phyloP scores from a whole-genome alignment of 306 rosid species.

The Pyrus communis region DNA sequence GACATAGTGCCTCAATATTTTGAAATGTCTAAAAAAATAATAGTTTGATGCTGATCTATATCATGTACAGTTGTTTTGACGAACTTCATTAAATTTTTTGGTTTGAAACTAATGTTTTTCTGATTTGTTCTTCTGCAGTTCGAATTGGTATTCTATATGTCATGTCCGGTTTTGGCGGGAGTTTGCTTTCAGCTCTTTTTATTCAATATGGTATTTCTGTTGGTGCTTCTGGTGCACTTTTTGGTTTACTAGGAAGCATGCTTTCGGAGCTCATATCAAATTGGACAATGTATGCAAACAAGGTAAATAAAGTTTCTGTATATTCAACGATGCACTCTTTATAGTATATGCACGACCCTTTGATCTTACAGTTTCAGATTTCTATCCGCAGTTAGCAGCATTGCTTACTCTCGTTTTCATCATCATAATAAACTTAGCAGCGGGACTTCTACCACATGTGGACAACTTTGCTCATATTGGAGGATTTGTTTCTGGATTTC shows the following conservation, averaged over 20 bases:
- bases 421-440: conserved; percentile 53
- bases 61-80: neutral
- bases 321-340: conserved; percentile 1
- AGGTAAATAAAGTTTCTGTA: conserved; percentile 41
- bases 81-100: neutral
- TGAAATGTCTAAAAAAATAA: neutral
- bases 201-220: conserved; percentile 61
- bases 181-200: conserved; percentile 66
- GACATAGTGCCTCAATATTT: neutral
- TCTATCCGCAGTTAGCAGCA: conserved; percentile 51
- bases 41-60: neutral
- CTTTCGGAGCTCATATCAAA: conserved; percentile 76
- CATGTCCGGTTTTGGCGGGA: conserved; percentile 81
- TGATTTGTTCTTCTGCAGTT: conserved; percentile 29
- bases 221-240: conserved; percentile 92
- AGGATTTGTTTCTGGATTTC: conserved; percentile 79
- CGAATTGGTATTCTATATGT: conserved; percentile 61
- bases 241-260: conserved; percentile 87
- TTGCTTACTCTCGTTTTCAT: conserved; percentile 55
- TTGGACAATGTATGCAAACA: conserved; percentile 81
- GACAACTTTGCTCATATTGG: conserved; percentile 91
- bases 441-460: conserved; percentile 85
- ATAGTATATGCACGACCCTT: neutral
- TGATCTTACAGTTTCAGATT: conserved; percentile 18
- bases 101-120: conserved; percentile 7